These are phyloP conservation scores for Tilletia indica DNA, from an alignment of 1,284 basidiomycete species.

Conservation along the genomic window DNA sequence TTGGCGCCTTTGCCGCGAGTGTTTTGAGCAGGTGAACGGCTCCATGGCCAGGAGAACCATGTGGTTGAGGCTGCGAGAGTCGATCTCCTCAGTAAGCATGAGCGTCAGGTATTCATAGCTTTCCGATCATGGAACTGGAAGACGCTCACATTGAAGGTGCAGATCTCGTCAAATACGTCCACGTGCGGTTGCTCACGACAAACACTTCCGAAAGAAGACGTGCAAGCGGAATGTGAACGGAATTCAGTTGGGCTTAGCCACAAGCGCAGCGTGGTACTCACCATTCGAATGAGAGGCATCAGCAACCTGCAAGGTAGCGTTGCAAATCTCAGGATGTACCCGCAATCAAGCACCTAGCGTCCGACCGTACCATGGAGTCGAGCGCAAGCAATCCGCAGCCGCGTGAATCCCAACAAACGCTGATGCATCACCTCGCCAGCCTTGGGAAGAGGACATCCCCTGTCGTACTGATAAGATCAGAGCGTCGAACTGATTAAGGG, in stretches of 20 bases:
- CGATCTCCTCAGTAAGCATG: neutral
- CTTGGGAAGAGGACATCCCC: neutral
- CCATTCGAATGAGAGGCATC: neutral
- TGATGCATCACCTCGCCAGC: neutral
- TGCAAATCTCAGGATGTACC: neutral
- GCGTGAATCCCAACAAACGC: neutral
- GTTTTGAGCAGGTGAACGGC: too few species aligned
- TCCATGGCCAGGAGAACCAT: neutral
- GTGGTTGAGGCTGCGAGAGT: neutral
- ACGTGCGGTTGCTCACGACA: neutral
- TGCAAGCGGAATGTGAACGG: neutral
- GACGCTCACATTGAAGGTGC: neutral
- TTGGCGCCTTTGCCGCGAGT: too few species aligned
- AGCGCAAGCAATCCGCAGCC: neutral
- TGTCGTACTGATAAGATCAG: neutral
- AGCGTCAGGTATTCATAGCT: neutral
- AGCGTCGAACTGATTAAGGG: neutral
- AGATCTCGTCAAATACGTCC: neutral
- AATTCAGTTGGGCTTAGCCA: too few species aligned
- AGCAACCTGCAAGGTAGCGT: neutral
- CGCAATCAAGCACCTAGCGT: neutral
- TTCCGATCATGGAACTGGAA: neutral
- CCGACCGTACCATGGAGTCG: constrained; percentile 9
- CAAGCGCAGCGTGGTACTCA: neutral
- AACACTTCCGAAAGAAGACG: neutral